A percentile compares a stretch with the other conserved stretches of the same genome.
Evolutionary conservation across 495 filamentous ascomycete species (phyloP).

Genomic region (Neurospora sp.): DNA sequence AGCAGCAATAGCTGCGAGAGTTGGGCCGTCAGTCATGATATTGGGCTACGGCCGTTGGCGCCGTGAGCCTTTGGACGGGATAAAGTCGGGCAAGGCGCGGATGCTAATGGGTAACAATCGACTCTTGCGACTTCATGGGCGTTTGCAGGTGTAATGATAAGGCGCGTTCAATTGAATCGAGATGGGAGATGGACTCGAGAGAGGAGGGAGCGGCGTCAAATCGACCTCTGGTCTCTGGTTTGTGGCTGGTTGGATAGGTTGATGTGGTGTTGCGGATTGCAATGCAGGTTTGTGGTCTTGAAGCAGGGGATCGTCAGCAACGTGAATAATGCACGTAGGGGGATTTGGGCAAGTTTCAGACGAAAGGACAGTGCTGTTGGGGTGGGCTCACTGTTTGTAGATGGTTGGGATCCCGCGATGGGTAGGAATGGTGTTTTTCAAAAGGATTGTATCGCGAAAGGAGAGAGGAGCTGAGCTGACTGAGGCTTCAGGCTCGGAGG

Average conservation of each 20-base stretch:
- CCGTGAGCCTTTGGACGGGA: slow-evolving; percentile 11
- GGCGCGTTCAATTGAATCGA: not conserved
- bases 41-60: slow-evolving; percentile 8
- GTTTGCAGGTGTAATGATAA: not conserved
- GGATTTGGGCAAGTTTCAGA: not conserved
- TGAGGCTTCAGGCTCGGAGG: not conserved
- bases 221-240: not conserved
- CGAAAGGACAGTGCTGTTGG: not conserved
- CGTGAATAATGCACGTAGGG: not conserved
- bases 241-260: slow-evolving; percentile 1
- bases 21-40: slow-evolving; percentile 50
- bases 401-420: not conserved
- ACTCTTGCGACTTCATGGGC: slow-evolving; percentile 6
- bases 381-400: not conserved
- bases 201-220: not conserved
- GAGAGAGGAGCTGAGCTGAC: not conserved
- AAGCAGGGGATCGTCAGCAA: not conserved
- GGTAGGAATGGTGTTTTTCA: not conserved
- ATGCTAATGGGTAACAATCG: not conserved
- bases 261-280: not conserved
- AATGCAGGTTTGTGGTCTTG: not conserved
- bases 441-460: not conserved
- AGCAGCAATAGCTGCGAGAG: slow-evolving; percentile 51
- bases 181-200: not conserved
- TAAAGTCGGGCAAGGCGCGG: slow-evolving; percentile 1